Base-by-base conservation (phyloP, 306 rosid species). In the Myrica gale region DNA sequence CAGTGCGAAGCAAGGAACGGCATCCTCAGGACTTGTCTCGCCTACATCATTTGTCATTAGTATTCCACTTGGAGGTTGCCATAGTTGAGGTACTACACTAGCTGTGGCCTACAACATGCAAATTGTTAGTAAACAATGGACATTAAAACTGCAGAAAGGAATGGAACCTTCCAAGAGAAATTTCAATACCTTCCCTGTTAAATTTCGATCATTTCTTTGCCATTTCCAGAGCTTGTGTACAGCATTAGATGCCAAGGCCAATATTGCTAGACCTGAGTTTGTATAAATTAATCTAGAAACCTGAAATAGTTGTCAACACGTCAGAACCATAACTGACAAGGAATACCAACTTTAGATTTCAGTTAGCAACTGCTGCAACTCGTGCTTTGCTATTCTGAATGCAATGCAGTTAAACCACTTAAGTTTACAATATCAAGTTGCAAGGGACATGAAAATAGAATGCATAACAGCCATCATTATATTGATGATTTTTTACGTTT, bases 161-260 rank as follows among this genome's bases (percentile, higher is more conserved):
- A 74, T 62, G 48, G 68, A 77, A 73, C 75, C 51, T 39, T 41
- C 66, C n/a, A 79, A 76, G 39, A 51, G 48, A 74, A 77, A 61
- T 50, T 54, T 26, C 74, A 46, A 54, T 81, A 96, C 99, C 98
- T 89, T 92, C 71, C 80, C 92, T 0, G 87, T 3, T 11, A 74
- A 6, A 69, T 77, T 96, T 71, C 93, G 83, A 6, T 92, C 97
- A 90, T 88, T 92, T 85, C 90, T 87, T 89, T 89, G 98, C 99
- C 99, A 96, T 84, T 88, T 96, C 99, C 99, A 96, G 78, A 96
- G 93, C 83, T 96, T 96, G 80, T 96, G 99, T 80, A 90, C 97
- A 44, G 97, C 99, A 92, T 90, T 96, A 78, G 98, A 90, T 78
- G 99, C 92, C 85, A 96, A 88, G 46, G 98, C 99, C 85, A 96